phyloP scores from a whole-genome alignment of 371 early-diverging fungal genomes.

The Mucor irregularis region DNA sequence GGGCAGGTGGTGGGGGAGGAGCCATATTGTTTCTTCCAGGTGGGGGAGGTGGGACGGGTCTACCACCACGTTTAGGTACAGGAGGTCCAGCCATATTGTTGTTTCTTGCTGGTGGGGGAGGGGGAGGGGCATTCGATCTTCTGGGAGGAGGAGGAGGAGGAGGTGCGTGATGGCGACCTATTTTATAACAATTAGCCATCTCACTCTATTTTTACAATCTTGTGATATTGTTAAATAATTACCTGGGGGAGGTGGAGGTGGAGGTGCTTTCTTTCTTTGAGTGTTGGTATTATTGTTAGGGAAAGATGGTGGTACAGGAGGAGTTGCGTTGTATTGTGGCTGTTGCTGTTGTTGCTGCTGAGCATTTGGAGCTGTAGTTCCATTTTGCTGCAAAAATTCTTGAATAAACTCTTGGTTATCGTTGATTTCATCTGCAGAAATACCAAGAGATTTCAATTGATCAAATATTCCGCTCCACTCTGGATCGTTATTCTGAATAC shows the following conservation, averaged over 20 bases:
- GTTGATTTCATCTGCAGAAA: slow-evolving; percentile 71
- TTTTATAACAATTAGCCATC: not conserved
- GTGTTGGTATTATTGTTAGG: slow-evolving; percentile 14
- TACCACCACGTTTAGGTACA: not conserved
- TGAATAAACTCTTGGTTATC: slow-evolving; percentile 54
- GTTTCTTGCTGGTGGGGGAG: slow-evolving; percentile 13
- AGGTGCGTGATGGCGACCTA: slow-evolving; percentile 9
- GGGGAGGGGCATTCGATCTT: slow-evolving; percentile 9
- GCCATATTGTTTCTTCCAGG: not conserved
- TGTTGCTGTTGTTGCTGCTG: not conserved
- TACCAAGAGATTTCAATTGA: slow-evolving; percentile 74
- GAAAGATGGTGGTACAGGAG: slow-evolving; percentile 28
- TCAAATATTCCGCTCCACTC: slow-evolving; percentile 78
- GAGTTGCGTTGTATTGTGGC: not conserved
- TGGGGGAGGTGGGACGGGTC: slow-evolving; percentile 12
- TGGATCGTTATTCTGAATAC: slow-evolving; percentile 77
- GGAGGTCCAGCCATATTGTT: not conserved
- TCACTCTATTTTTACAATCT: not conserved
- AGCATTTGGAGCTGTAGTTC: slow-evolving; percentile 10
- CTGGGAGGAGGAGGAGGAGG: slow-evolving; percentile 25
- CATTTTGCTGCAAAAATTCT: slow-evolving; percentile 51
- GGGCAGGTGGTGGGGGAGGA: slow-evolving; percentile 18
- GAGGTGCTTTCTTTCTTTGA: slow-evolving; percentile 23
- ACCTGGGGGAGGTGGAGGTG: slow-evolving; percentile 30
- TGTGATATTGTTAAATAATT: not conserved